phyloP scores from a whole-genome alignment of 2,329 filamentous ascomycete species.

The Tolypocladium pustulatum region DNA sequence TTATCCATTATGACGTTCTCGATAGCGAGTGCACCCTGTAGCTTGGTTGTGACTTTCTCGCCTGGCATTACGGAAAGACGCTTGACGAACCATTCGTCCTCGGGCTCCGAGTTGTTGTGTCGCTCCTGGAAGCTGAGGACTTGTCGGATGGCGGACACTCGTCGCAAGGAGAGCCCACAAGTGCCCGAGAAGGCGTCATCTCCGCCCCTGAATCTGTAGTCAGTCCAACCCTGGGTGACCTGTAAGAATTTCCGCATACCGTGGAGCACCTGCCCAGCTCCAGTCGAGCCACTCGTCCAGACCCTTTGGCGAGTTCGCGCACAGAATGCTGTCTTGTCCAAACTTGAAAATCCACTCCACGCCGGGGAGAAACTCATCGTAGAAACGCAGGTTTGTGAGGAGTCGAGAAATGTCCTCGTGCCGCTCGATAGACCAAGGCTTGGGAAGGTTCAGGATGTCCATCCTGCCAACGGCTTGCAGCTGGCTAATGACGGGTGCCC shows the following conservation, averaged over 20 bases:
- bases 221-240: neutral
- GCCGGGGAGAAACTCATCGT: conserved; percentile 36
- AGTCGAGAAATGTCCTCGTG: conserved; percentile 38
- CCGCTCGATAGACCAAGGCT: conserved; percentile 33
- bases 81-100: conserved; percentile 45
- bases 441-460: conserved; percentile 36
- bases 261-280: conserved; percentile 42
- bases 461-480: conserved; percentile 41
- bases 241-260: conserved; percentile 16
- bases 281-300: conserved; percentile 44
- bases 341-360: conserved; percentile 45
- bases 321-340: conserved; percentile 45
- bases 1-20: conserved; percentile 38
- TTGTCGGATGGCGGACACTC: conserved; percentile 37
- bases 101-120: conserved; percentile 37
- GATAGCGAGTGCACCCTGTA: conserved; percentile 33
- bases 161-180: conserved; percentile 42
- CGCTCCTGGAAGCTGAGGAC: conserved; percentile 38
- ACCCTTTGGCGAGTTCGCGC: conserved; percentile 39
- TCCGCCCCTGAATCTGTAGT: conserved; percentile 14
- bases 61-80: conserved; percentile 36
- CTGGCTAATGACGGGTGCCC: conserved; percentile 34
- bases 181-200: conserved; percentile 39
- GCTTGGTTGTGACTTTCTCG: conserved; percentile 32
- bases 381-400: conserved; percentile 41